Base-by-base conservation (phyloP, 2,329 filamentous ascomycete species). In the Microdochium nivale region DNA sequence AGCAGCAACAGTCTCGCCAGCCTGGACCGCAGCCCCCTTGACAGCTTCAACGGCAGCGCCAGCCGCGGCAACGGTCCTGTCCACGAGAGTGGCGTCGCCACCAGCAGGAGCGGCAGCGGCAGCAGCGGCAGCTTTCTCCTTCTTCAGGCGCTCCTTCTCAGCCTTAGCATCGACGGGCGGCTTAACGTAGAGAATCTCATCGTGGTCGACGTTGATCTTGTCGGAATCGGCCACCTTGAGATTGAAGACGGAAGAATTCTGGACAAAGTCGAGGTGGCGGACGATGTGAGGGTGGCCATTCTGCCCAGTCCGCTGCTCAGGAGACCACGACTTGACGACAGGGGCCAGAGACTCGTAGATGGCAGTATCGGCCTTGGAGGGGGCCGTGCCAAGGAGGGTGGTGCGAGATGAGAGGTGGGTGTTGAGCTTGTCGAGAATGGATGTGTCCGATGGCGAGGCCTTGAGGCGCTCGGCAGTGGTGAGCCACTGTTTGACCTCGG, bases 111-210 rank as follows among this genome's bases (percentile, higher is more conserved):
- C 76, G 10, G 74, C 76, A 4, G 77, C 78, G 2, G 78, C 80
- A 1, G 79, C 78, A 1, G 79, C 79, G 14, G 82, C 83, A 27
- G 86, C 88, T 78, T 96, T 96, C 74, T 95, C 90, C 77, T 95
- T 95, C 86, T 96, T 96, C 71, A 92, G 81, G 48, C 87, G 84
- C 79, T 96, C 91, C 77, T 96, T 96, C 78, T 96, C 92, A 52
- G 90, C 90, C 78, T 95, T 95, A 62, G 87, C 83, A 59, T 96
- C 90, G 55, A 92, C 83, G 21, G 88, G 88, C 60, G 92, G 92
- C 74, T 94, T 92, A 61, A 91, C 86, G 68, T 90, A 91, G 56
- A 89, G 79, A 54, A 97, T 81, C 60, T 91, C 86, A 62, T 90
- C 84, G 49, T 82, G 74, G 67, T 96, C 84, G 59, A 97, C 80